Base-by-base conservation (phyloP, 257 asterid species). In the Solanum piurae region DNA sequence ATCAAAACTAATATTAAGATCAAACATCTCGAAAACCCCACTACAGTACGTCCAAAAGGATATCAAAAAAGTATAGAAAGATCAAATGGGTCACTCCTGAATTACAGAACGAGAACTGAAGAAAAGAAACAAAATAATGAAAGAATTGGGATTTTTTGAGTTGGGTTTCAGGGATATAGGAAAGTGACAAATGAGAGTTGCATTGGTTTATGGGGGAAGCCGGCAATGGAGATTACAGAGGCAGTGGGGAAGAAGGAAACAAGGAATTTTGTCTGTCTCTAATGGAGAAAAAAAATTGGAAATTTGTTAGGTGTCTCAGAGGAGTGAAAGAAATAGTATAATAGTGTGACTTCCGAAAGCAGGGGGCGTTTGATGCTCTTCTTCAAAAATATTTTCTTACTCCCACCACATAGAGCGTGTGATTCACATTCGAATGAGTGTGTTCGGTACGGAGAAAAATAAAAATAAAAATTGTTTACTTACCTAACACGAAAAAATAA, bases 1-100 rank as follows among this genome's bases (percentile, higher is more conserved):
- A 42, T 79, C 91, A 87, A 76, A 84, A 25, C 89, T 74, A 88
- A 96, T 90, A 90, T 95, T 92, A 88, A 95, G 95, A 93, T 92
- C 94, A 66, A 96, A 88, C 98, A 79, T 79, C 64, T 79, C 38
- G 62, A 55, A 55, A 55, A 6, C 62, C 18, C 4, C 62, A 55
- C 62, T 18, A 55, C 62, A 55, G 62, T 55, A 20, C n/a, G 4
- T 7, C 4, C 62, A 73, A 77, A 77, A 25, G 64, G 21, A 25
- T 27, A 25, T 58, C 14, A 40, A 12, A 40, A 76, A 40, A 40
- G 79, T 73, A 73, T 11, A 42, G 13, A 40, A 42, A 40, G 8
- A 42, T 40, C 23, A 77, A 77, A 40, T 14, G 62, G 13, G 7
- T 34, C 88, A 72, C 25, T 87, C 29, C 71, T 9, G 21, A 33